A percentile compares a stretch with the other conserved stretches of the same genome.
Evolutionary conservation across 805 yeast species (phyloP).

Genomic region (Gaillardinia entomophila): DNA sequence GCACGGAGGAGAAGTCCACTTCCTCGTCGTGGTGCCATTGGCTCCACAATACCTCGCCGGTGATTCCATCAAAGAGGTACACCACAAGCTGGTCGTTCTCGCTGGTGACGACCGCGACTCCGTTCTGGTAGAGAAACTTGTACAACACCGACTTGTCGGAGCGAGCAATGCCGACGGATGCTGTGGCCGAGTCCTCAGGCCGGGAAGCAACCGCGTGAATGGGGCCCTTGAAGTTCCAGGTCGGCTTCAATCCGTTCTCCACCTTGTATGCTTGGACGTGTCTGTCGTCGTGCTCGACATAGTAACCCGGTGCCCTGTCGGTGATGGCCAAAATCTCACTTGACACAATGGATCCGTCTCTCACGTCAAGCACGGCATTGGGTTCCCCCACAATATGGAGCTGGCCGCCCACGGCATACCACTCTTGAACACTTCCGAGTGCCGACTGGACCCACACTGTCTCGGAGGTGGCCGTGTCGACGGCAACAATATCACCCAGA

Average conservation of each 20-base stretch:
- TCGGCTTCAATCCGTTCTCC: conserved; percentile 8
- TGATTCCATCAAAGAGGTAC: conserved; percentile 57
- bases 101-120: conserved; percentile 44
- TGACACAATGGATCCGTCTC: conserved; percentile 13
- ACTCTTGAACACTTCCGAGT: too few relatives aligned
- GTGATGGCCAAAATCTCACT: not conserved
- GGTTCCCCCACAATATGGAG: too few relatives aligned
- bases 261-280: conserved; percentile 17
- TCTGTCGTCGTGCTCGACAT: conserved; percentile 6
- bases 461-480: conserved; percentile 2
- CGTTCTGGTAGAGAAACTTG: conserved; percentile 75
- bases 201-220: conserved; percentile 13
- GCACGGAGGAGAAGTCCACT: conserved; percentile 35
- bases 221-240: conserved; percentile 27
- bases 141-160: conserved; percentile 71
- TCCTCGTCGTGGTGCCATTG: conserved; percentile 28
- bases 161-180: conserved; percentile 63
- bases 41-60: conserved; percentile 57
- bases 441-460: conserved; percentile 1
- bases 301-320: too few relatives aligned
- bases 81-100: conserved; percentile 31
- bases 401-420: too few relatives aligned
- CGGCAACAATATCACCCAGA: conserved; percentile 3
- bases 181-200: conserved; percentile 16
- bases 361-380: conserved; percentile 6